Evolutionary conservation across 2,329 filamentous ascomycete species (phyloP).

Genomic region (Aspergillus luchuensis): DNA sequence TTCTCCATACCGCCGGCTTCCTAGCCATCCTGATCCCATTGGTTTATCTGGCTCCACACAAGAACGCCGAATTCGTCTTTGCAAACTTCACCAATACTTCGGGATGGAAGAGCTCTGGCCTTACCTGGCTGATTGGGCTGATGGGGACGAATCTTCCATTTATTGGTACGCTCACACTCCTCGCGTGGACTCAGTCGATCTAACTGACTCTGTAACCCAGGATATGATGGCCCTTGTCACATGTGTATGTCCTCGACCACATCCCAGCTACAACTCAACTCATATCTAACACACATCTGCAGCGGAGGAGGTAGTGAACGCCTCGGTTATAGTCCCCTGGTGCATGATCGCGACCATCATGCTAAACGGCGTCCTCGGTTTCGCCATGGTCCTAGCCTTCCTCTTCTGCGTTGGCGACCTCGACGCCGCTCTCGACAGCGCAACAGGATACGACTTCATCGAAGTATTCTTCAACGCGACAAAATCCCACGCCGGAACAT

Average conservation of each 20-base stretch:
- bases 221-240: constrained; percentile 5
- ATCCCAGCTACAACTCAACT: neutral
- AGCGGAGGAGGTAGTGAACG: constrained; percentile 15
- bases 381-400: constrained; percentile 44
- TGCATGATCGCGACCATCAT: constrained; percentile 10
- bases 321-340: constrained; percentile 8
- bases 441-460: constrained; percentile 50
- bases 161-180: neutral
- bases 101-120: neutral
- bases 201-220: neutral
- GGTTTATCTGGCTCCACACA: constrained; percentile 45
- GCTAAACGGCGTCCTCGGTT: neutral
- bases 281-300: neutral
- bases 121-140: constrained; percentile 3
- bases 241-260: neutral
- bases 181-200: neutral
- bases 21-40: constrained; percentile 55
- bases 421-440: constrained; percentile 39
- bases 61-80: constrained; percentile 30
- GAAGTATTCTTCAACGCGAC: constrained; percentile 47
- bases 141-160: constrained; percentile 4
- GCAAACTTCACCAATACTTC: neutral
- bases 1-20: constrained; percentile 56
- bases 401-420: constrained; percentile 41
- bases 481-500: constrained; percentile 24